phyloP scores from a whole-genome alignment of 257 asterid species.

The Cruciata laevipes region DNA sequence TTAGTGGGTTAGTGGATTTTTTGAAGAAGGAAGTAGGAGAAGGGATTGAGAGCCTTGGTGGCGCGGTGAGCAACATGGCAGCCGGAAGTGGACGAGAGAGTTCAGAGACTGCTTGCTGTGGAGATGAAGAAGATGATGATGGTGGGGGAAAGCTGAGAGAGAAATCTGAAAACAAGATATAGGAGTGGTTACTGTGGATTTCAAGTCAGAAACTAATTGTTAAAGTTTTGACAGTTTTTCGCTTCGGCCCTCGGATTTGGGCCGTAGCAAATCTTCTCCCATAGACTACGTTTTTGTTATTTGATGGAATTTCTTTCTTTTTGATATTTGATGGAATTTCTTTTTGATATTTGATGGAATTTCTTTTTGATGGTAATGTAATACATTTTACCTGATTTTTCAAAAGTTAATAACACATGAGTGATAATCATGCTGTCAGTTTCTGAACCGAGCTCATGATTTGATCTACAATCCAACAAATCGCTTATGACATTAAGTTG shows the following conservation, averaged over 20 bases:
- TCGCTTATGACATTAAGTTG: no score
- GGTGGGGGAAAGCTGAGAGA: background rate
- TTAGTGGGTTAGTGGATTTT: background rate
- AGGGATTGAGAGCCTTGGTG: slow-evolving; percentile 18
- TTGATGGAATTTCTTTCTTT: no score
- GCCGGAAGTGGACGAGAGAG: background rate
- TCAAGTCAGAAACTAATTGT: background rate
- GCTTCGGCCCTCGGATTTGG: background rate
- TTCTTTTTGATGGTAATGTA: no score
- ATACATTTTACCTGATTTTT: no score
- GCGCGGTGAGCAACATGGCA: slow-evolving; percentile 16
- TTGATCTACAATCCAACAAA: no score
- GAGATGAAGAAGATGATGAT: background rate
- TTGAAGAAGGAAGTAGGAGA: slow-evolving; percentile 15
- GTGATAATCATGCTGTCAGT: no score
- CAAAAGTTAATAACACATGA: no score
- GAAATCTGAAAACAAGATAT: background rate
- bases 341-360: no score
- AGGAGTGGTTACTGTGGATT: background rate
- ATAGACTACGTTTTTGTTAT: no score
- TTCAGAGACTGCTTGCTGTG: background rate
- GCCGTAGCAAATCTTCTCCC: background rate
- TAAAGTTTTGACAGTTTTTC: background rate
- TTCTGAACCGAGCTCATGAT: no score
- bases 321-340: no score